Base-by-base conservation (phyloP, 2,329 filamentous ascomycete species). In the Botrytis aclada region DNA sequence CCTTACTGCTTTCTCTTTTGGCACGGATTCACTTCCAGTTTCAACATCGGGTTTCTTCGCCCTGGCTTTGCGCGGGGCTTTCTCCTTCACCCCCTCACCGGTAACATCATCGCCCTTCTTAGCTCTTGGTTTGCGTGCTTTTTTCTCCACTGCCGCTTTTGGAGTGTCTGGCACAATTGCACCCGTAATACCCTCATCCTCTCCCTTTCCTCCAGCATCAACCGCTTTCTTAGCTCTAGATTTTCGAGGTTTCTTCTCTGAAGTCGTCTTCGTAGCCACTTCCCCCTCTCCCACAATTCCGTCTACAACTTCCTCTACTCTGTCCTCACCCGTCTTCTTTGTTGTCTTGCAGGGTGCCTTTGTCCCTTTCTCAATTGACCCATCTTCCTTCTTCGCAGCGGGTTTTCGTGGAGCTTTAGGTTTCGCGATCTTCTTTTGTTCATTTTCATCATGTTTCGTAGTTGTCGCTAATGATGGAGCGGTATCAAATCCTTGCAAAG, bases 381-480 rank as follows among this genome's bases (percentile, higher is more conserved):
- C 73, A n/a, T 51, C 63, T 29, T 58, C 70, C 25, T 76, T 74
- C 32, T 73, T 73, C 22, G 65, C 37, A 41, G 62, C 29, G 32
- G 73, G 16, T 60, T 74, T 76, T 58, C 65, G 70, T 32, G 73
- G 29, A 5, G 43, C 64, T 47, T 69, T 72, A 75, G 78, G 12
- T 22, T 74, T 80, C 2, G 80, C 80, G 9, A 80, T n/a, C 61
- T 69, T 74, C 9, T 45, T 22, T 14, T 34, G 6, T 14, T 81
- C 16, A 81, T 77, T 67, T 78, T 77, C 77, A 82, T 81, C 60
- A 7, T 54, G 12, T n/a, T 32, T 47, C 16, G 32, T 29, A 25
- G 56, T 64, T 18, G 51, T 45, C 32, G 12, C 22, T 22, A 72
- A 70, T 54, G 72, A 60, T 39, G n/a, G 54, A 65, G 70, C 67